phyloP scores from a whole-genome alignment of 495 filamentous ascomycete species.

The Astrothelium macrocarpum region DNA sequence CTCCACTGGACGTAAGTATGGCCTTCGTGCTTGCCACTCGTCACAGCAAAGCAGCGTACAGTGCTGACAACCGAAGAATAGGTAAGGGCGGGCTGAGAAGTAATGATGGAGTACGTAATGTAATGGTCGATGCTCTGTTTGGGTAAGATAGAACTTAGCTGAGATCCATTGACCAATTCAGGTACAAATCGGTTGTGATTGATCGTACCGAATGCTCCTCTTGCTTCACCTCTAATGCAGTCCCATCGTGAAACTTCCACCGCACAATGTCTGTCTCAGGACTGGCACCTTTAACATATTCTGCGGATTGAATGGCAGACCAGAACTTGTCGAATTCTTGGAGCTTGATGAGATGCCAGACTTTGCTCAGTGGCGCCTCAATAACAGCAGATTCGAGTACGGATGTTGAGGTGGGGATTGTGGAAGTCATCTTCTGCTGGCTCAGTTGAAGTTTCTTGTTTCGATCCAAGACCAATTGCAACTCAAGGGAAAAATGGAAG shows the following conservation, averaged over 20 bases:
- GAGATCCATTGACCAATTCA: not conserved
- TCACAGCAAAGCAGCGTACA: constrained; percentile 50
- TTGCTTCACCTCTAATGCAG: constrained; percentile 55
- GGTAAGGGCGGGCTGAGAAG: constrained; percentile 45
- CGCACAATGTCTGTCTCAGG: constrained; percentile 53
- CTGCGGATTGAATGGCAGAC: constrained; percentile 44
- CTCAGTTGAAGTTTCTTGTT: not conserved
- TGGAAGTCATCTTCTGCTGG: constrained; percentile 26
- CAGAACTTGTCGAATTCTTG: constrained; percentile 51
- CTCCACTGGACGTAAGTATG: constrained; percentile 55
- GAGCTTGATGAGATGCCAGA: constrained; percentile 63
- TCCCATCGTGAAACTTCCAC: constrained; percentile 58
- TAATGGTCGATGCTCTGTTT: constrained; percentile 54
- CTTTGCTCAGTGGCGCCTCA: constrained; percentile 46
- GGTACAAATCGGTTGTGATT: too few species aligned
- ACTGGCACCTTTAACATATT: constrained; percentile 47
- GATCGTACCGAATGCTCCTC: constrained; percentile 55
- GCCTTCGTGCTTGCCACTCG: constrained; percentile 48
- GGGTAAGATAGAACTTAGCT: not conserved
- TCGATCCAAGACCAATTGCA: not conserved
- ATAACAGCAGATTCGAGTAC: constrained; percentile 58
- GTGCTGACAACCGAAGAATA: constrained; percentile 56
- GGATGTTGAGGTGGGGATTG: constrained; percentile 53
- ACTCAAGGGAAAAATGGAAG: not conserved
- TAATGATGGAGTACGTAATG: constrained; percentile 61